Conservation (phyloP, 495 filamentous ascomycete genomes). For the Astrothelium subdiscretum region DNA sequence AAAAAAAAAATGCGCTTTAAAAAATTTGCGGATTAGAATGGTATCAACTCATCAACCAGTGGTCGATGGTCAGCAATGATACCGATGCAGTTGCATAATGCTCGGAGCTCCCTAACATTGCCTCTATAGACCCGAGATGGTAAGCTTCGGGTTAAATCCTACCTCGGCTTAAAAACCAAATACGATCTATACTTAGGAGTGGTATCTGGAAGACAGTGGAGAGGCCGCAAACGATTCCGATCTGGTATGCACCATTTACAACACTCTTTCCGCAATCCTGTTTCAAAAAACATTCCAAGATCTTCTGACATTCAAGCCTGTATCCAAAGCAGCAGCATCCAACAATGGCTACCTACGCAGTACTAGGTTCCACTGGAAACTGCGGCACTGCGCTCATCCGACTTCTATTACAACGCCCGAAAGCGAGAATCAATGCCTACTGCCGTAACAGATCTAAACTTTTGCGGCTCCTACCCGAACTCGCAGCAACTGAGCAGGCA, state of each 20-base stretch:
- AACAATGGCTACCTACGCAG: conserved; percentile 1
- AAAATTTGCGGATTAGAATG: neutral
- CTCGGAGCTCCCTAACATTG: neutral
- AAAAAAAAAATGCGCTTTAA: neutral
- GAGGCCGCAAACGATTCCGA: neutral
- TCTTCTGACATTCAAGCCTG: neutral
- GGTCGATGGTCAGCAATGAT: neutral
- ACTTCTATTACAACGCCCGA: neutral
- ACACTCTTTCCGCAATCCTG: neutral
- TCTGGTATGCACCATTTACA: neutral
- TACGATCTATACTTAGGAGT: neutral
- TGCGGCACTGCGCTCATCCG: conserved; percentile 4
- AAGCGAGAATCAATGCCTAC: conserved; percentile 4
- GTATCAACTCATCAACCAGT: neutral
- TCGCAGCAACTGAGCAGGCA: conserved; percentile 2
- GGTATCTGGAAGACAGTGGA: neutral
- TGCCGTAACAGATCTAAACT: conserved; percentile 6
- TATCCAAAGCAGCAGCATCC: neutral
- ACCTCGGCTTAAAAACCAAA: neutral
- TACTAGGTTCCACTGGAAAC: conserved; percentile 6
- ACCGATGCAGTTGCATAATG: neutral
- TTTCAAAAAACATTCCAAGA: neutral
- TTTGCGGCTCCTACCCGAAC: neutral
- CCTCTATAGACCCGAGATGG: neutral
- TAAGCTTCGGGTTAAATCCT: neutral